A percentile compares a stretch with the other conserved stretches of the same genome.
Evolutionary conservation across 2,329 filamentous ascomycete species (phyloP).

Genomic region (Grosmannia huntii): DNA sequence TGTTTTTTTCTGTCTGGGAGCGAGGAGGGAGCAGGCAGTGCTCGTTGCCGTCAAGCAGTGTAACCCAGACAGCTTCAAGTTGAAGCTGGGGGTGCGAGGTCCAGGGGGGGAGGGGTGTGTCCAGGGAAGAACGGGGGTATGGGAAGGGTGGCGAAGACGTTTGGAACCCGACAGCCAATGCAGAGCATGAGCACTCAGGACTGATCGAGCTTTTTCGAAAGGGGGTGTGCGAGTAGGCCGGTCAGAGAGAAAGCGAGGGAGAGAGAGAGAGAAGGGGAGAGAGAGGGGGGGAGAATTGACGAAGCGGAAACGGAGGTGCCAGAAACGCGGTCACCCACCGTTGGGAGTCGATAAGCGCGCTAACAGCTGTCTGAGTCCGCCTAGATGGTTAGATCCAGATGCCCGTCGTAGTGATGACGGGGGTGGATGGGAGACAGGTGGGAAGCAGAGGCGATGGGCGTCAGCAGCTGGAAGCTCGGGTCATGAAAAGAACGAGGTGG

Average conservation of each 20-base stretch:
- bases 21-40: neutral
- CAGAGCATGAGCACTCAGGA: neutral
- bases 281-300: neutral
- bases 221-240: neutral
- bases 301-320: neutral
- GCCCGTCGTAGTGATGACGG: neutral
- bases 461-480: neutral
- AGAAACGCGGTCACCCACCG: neutral
- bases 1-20: neutral
- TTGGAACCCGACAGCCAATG: neutral
- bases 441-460: neutral
- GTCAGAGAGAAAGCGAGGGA: neutral
- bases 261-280: neutral
- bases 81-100: neutral
- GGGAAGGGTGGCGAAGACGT: neutral
- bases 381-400: neutral
- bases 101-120: neutral
- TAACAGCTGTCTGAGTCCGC: neutral
- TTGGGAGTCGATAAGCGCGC: neutral
- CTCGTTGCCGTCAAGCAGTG: neutral
- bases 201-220: neutral
- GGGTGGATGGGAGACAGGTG: neutral
- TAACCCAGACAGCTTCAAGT: neutral
- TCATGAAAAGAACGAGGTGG: neutral
- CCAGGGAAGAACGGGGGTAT: neutral